Percentiles rank a stretch among this genome's conserved stretches.
These are phyloP conservation scores for Tubosaeta brunneosetosa DNA, from an alignment of 768 basidiomycete species.

Conservation along the genomic window DNA sequence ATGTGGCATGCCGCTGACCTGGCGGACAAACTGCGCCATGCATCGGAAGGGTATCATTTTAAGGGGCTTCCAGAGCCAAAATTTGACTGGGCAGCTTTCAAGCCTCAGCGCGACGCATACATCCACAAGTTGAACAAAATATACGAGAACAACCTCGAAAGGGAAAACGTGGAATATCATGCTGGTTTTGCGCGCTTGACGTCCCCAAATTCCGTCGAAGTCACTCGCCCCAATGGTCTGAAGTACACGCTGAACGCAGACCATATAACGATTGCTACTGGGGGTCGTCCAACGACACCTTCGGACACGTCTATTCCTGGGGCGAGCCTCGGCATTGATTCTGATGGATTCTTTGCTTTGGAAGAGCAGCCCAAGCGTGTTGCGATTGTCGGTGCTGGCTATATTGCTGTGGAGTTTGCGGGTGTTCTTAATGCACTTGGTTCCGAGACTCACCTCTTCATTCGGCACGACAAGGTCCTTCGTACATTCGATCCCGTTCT, in stretches of 20 bases:
- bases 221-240: slow-evolving; percentile 61
- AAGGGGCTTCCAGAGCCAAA: slow-evolving; percentile 51
- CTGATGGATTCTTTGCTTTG: slow-evolving; percentile 95
- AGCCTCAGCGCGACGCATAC: slow-evolving; percentile 93
- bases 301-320: slow-evolving; percentile 80
- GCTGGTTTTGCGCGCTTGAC: slow-evolving; percentile 71
- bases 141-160: slow-evolving; percentile 84
- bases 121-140: slow-evolving; percentile 85
- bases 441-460: slow-evolving; percentile 87
- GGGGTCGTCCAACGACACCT: slow-evolving; percentile 80
- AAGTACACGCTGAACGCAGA: slow-evolving; percentile 74
- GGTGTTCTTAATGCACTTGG: slow-evolving; percentile 91
- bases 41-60: slow-evolving; percentile 69
- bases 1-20: slow-evolving; percentile 98
- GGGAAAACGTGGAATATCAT: slow-evolving; percentile 86
- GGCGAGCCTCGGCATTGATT: slow-evolving; percentile 84
- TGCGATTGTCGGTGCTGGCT: slow-evolving; percentile 93
- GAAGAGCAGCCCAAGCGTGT: slow-evolving; percentile 89
- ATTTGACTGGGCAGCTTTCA: slow-evolving; percentile 90
- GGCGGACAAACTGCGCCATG: slow-evolving; percentile 77
- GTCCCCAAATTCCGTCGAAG: slow-evolving; percentile 65
- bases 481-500: slow-evolving; percentile 88
- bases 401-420: slow-evolving; percentile 96
- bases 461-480: slow-evolving; percentile 84
- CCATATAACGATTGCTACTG: slow-evolving; percentile 79